phyloP scores from a whole-genome alignment of 129 eudicot genomes.

The Centaurea solstitialis region DNA sequence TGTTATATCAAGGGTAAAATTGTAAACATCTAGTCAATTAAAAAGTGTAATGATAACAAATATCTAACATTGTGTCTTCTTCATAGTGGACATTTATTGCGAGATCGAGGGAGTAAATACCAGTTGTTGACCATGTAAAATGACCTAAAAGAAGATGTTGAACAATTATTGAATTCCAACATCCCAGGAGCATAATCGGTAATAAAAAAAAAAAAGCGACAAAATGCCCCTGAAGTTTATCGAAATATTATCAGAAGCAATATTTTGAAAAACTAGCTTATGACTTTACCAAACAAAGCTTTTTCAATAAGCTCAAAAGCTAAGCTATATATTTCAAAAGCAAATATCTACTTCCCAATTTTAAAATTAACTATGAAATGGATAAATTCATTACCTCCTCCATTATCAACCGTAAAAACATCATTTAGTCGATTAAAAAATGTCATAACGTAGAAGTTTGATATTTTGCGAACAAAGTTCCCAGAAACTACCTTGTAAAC shows the following conservation, averaged over 20 bases:
- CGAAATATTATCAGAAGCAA: neutral
- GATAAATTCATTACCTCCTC: neutral
- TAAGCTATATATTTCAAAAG: neutral
- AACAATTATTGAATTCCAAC: neutral
- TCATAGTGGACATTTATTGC: neutral
- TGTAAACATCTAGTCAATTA: neutral
- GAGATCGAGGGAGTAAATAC: neutral
- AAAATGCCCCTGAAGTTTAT: neutral
- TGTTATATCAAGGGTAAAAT: neutral
- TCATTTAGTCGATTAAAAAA: neutral
- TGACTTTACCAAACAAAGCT: neutral
- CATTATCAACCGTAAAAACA: neutral
- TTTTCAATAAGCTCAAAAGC: neutral
- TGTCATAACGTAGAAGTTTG: neutral
- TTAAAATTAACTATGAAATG: neutral
- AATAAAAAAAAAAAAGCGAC: neutral
- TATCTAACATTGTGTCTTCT: neutral
- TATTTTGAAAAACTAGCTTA: neutral
- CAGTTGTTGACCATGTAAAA: neutral
- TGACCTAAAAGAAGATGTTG: neutral
- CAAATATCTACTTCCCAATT: neutral
- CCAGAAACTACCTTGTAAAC: constrained; percentile 71
- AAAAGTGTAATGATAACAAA: neutral
- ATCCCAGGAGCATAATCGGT: neutral
- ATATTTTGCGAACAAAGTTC: neutral